These are phyloP conservation scores for Neonothopanus nambi DNA, from an alignment of 1,284 basidiomycete species.

Conservation along the genomic window DNA sequence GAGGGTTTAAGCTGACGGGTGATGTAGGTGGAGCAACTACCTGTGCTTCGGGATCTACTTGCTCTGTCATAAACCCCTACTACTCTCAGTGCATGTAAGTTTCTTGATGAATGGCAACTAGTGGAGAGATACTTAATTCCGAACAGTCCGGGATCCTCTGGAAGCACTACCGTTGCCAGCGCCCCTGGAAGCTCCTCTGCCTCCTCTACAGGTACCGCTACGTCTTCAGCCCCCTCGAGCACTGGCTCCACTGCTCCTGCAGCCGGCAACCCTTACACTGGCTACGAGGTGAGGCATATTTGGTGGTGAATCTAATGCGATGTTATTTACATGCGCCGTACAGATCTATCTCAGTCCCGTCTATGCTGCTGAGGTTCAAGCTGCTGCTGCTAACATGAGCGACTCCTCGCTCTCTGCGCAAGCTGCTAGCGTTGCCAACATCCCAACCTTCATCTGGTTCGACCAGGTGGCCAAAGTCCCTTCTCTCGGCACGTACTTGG, in stretches of 20 bases:
- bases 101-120: not conserved
- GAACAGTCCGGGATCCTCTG: slow-evolving; percentile 28
- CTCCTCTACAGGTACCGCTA: slow-evolving; percentile 24
- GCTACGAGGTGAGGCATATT: slow-evolving; percentile 37
- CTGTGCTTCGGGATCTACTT: slow-evolving; percentile 42
- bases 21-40: slow-evolving; percentile 47
- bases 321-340: not conserved
- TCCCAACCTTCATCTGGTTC: slow-evolving; percentile 65
- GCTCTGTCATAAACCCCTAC: slow-evolving; percentile 46
- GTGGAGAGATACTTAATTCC: slow-evolving; percentile 9
- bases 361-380: slow-evolving; percentile 51
- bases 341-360: slow-evolving; percentile 52
- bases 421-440: slow-evolving; percentile 50
- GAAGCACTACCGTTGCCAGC: slow-evolving; percentile 9
- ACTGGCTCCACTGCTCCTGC: slow-evolving; percentile 35
- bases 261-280: slow-evolving; percentile 54
- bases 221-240: slow-evolving; percentile 25
- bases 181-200: slow-evolving; percentile 17
- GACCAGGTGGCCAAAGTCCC: slow-evolving; percentile 54
- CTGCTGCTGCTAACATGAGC: slow-evolving; percentile 50
- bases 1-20: slow-evolving; percentile 10
- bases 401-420: slow-evolving; percentile 49
- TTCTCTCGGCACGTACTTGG: slow-evolving; percentile 52
- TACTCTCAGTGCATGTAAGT: slow-evolving; percentile 61
- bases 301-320: not conserved